phyloP scores from a whole-genome alignment of 495 filamentous ascomycete genomes.

The Lasiosphaeris hirsuta region DNA sequence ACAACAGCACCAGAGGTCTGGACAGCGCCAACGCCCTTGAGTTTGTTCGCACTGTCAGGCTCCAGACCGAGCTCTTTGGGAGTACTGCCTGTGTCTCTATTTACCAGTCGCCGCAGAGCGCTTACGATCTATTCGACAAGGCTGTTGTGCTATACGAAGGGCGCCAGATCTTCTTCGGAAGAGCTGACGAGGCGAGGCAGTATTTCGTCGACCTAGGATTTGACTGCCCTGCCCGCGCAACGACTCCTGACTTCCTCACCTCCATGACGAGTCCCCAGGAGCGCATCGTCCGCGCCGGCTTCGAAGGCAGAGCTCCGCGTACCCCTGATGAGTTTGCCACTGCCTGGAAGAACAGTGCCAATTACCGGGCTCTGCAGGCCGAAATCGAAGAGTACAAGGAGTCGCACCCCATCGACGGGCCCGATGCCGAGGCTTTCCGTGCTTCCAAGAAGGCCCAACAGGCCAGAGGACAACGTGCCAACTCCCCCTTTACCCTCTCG shows the following conservation, averaged over 20 bases:
- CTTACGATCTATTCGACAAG: constrained; percentile 79
- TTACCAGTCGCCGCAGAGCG: constrained; percentile 76
- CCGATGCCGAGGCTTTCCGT: constrained; percentile 64
- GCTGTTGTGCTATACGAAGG: constrained; percentile 77
- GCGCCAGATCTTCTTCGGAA: constrained; percentile 78
- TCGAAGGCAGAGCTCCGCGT: constrained; percentile 61
- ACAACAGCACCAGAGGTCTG: constrained; percentile 77
- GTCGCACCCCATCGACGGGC: constrained; percentile 60
- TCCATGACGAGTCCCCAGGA: constrained; percentile 72
- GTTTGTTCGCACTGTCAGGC: constrained; percentile 65
- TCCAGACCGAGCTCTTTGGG: constrained; percentile 62
- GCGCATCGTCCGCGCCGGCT: constrained; percentile 60
- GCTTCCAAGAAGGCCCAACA: constrained; percentile 64
- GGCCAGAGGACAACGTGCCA: constrained; percentile 56
- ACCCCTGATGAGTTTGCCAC: constrained; percentile 75
- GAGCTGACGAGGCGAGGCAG: constrained; percentile 55
- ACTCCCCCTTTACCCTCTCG: constrained; percentile 76
- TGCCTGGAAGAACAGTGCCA: constrained; percentile 71
- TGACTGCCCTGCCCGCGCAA: constrained; percentile 66
- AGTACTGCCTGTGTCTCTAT: constrained; percentile 73
- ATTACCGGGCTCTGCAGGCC: constrained; percentile 58
- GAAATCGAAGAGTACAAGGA: constrained; percentile 71
- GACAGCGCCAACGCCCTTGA: constrained; percentile 81
- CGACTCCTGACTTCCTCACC: constrained; percentile 76
- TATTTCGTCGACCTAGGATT: constrained; percentile 77